A percentile compares a stretch with the other conserved stretches of the same genome.
phyloP scores from a whole-genome alignment of 1,139 yeast species.

The Ashbya aceris region DNA sequence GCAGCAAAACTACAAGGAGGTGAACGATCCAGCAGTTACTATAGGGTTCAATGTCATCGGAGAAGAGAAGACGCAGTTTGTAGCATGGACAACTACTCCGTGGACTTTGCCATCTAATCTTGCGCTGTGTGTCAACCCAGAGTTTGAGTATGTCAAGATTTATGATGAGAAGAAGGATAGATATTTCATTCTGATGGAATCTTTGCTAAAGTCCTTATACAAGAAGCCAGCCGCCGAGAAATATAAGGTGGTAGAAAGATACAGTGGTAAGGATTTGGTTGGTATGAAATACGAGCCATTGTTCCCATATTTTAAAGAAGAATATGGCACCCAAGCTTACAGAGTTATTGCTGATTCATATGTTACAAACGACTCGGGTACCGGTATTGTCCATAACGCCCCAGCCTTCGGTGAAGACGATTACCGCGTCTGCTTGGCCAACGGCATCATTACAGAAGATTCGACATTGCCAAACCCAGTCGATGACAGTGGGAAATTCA shows the following conservation, averaged over 20 bases:
- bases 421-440: slow-evolving; percentile 69
- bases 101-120: slow-evolving; percentile 97
- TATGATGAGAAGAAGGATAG: slow-evolving; percentile 78
- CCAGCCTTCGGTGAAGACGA: slow-evolving; percentile 99
- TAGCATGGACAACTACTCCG: slow-evolving; percentile 99
- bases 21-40: slow-evolving; percentile 92
- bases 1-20: slow-evolving; percentile 95
- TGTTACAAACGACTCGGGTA: slow-evolving; percentile 92
- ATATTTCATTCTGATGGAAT: slow-evolving; percentile 74
- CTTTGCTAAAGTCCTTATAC: slow-evolving; percentile 71
- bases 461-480: slow-evolving; percentile 84
- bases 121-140: slow-evolving; percentile 86
- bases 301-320: slow-evolving; percentile 69
- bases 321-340: slow-evolving; percentile 70
- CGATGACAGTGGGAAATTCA: slow-evolving; percentile 84
- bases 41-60: slow-evolving; percentile 75
- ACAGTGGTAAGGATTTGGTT: slow-evolving; percentile 68
- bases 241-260: slow-evolving; percentile 68
- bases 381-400: slow-evolving; percentile 97
- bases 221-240: slow-evolving; percentile 92
- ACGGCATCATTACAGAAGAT: slow-evolving; percentile 65
- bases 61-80: slow-evolving; percentile 72
- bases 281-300: slow-evolving; percentile 78
- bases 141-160: slow-evolving; percentile 84
- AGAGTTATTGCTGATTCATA: slow-evolving; percentile 72